phyloP scores from a whole-genome alignment of 306 rosid species.

The Spatholobus suberectus region DNA sequence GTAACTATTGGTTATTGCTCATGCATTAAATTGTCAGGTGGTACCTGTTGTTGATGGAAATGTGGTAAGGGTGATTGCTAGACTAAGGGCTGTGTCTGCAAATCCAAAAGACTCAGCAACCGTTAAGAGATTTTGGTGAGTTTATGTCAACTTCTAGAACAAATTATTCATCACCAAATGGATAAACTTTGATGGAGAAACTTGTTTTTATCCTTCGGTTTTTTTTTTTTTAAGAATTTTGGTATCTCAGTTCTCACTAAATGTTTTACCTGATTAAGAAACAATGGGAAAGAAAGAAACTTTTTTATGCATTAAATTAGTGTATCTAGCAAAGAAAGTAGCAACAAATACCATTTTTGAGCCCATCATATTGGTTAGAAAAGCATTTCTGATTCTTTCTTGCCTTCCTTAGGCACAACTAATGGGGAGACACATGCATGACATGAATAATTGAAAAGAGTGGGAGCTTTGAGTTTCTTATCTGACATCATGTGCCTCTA shows the following conservation, averaged over 20 bases:
- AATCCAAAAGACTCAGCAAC: slow-evolving; percentile 75
- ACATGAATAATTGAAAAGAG: slow-evolving; percentile 20
- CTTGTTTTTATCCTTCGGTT: neutral
- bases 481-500: slow-evolving; percentile 13
- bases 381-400: neutral
- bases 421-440: neutral
- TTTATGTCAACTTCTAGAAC: slow-evolving; percentile 35
- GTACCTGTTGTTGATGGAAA: slow-evolving; percentile 97
- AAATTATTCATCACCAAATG: slow-evolving; percentile 5
- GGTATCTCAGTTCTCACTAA: neutral
- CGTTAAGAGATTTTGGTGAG: slow-evolving; percentile 86
- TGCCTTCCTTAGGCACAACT: slow-evolving; percentile 8
- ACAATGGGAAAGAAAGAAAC: neutral
- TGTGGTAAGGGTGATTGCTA: slow-evolving; percentile 88
- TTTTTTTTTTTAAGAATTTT: neutral
- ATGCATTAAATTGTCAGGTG: slow-evolving; percentile 60
- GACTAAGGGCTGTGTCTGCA: slow-evolving; percentile 76
- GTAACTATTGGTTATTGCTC: slow-evolving; percentile 24
- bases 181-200: no score
- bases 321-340: neutral
- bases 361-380: neutral
- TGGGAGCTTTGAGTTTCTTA: slow-evolving; percentile 24
- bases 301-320: neutral
- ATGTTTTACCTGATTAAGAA: neutral
- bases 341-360: neutral